phyloP scores from a whole-genome alignment of 345 rosid species.

The Cardamine chenopodiifolia region DNA sequence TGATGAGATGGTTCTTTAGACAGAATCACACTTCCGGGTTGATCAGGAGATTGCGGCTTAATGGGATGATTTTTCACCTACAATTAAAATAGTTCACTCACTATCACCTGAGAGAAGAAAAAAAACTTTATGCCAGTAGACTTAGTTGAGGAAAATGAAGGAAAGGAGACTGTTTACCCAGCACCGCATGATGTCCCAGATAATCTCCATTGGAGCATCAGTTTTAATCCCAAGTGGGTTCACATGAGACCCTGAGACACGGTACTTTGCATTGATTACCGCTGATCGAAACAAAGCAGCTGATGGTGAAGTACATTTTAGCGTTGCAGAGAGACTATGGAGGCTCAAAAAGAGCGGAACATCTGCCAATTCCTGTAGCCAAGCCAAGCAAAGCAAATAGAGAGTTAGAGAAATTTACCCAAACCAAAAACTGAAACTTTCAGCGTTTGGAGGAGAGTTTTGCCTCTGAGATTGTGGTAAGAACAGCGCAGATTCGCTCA shows the following conservation, averaged over 20 bases:
- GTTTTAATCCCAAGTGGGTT: conserved; percentile 90
- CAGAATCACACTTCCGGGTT: conserved; percentile 86
- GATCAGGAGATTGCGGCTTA: conserved; percentile 81
- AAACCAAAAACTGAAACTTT: not conserved
- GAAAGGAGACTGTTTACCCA: conserved; percentile 61
- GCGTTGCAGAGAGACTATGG: conserved; percentile 92
- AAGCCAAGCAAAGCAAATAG: conserved; percentile 1
- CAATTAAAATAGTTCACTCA: conserved; percentile 12
- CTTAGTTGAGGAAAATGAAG: not conserved
- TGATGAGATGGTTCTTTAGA: conserved; percentile 85
- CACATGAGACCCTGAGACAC: conserved; percentile 92
- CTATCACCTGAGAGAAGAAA: not conserved
- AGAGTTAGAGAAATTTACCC: not conserved
- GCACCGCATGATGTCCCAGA: conserved; percentile 99
- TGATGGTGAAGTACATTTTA: conserved; percentile 94
- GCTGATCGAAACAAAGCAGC: conserved; percentile 96
- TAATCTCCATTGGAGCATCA: conserved; percentile 98
- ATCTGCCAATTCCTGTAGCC: conserved; percentile 86
- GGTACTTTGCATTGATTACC: conserved; percentile 90
- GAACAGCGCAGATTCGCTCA: conserved; percentile 79
- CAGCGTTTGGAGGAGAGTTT: conserved; percentile 3
- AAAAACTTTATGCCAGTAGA: not conserved
- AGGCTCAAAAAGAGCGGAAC: conserved; percentile 91
- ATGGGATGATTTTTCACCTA: conserved; percentile 95
- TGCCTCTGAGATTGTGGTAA: conserved; percentile 92